Evolutionary conservation across 1,284 basidiomycete genomes (phyloP), one percentile per base, ranked within the genome.

Genomic region (Ustilago xerochloae): DNA sequence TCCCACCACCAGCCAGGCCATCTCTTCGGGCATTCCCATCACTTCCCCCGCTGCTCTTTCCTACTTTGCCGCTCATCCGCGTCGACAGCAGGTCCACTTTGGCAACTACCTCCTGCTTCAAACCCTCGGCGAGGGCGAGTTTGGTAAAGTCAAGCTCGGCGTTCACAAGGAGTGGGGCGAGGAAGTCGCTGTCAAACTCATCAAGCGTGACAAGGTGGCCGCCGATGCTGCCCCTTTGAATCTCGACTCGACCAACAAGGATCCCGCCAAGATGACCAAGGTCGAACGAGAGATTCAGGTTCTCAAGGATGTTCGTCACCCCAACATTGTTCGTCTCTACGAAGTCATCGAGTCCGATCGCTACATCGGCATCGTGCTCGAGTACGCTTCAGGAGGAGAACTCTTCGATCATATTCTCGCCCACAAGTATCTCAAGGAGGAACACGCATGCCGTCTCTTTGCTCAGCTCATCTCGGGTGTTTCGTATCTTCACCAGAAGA

Each of bases 331-430:
- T 29, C 91, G 94, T 30, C 88, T 99, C 57, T 97, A 97, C 89
- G 97, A 99, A 85, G 95, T 98, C 38, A 97, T 99, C 79, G 95
- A 99, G 86, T 98, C 97, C 2, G 96, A 98, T 87, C 97, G 97
- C 86, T 99, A 98, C 87, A 98, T 99, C 79, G 97, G 97, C 39
- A 99, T 99, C 84, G 97, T 99, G 74, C 90, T 99, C 75, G 97
- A 99, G 85, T 99, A 97, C 84, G 97, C 96, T 38, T 95, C 93
- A 1, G 88, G 88, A 87, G 97, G 97, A 57, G 97, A 99, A 86
- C 90, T 99, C 18, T 99, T 99, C 85, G 97, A 99, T 86, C 94
- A 98, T 86, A 99, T 99, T 84, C 90, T 99, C 49, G 96, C 96
- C 24, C 97, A 98, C 86, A 92, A 95, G 49, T 98, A 97, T 85